These are phyloP conservation scores for Coemansia sp. DNA, from an alignment of 192 early-diverging fungal genomes.

Conservation along the genomic window DNA sequence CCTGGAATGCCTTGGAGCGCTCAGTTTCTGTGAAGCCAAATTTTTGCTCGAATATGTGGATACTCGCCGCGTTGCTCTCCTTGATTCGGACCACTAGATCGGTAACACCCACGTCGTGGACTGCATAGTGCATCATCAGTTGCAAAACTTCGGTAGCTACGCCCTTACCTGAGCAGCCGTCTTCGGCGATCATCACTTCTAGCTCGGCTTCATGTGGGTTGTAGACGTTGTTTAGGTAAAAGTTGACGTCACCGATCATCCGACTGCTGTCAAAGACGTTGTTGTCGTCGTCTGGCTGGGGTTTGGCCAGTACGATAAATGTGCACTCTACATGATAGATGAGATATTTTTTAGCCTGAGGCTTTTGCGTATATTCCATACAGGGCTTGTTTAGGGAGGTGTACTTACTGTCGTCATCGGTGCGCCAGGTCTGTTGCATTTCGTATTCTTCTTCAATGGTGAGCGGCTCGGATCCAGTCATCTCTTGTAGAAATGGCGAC, in stretches of 20 bases:
- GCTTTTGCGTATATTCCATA: neutral
- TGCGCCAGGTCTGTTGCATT: conserved; percentile 91
- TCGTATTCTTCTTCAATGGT: conserved; percentile 91
- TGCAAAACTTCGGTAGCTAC: conserved; percentile 49
- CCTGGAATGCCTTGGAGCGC: conserved; percentile 44
- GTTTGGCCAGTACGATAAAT: conserved; percentile 63
- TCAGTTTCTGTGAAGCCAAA: conserved; percentile 52
- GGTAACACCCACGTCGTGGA: conserved; percentile 42
- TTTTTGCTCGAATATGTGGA: conserved; percentile 43
- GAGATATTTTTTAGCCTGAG: neutral
- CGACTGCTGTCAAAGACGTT: conserved; percentile 40
- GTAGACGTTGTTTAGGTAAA: conserved; percentile 87
- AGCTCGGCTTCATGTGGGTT: conserved; percentile 78
- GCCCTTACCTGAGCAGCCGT: conserved; percentile 25
- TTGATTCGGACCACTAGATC: conserved; percentile 57
- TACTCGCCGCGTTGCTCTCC: conserved; percentile 47
- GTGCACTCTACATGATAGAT: conserved; percentile 60
- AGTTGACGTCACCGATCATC: conserved; percentile 96
- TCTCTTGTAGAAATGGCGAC: conserved; percentile 84
- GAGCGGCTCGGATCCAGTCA: conserved; percentile 96
- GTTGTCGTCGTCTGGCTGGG: neutral
- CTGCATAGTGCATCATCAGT: conserved; percentile 57
- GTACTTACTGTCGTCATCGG: conserved; percentile 73
- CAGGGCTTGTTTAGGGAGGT: neutral
- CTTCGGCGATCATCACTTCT: conserved; percentile 93